Evolutionary conservation across 169 alveolate species (phyloP).

Genomic region (Eimeria praecox): DNA sequence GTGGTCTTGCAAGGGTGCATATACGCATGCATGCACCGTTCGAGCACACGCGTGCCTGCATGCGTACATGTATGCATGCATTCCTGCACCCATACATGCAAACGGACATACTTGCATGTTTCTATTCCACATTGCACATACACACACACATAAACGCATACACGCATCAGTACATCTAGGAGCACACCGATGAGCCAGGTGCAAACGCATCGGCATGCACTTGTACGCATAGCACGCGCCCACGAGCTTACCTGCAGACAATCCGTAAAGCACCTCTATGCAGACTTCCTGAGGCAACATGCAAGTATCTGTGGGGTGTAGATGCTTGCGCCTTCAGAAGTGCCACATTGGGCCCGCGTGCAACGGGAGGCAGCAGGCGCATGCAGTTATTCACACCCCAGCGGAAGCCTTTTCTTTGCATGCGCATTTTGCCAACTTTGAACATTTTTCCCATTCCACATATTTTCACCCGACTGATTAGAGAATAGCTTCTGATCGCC

Average conservation of each 20-base stretch:
- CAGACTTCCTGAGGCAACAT: neutral
- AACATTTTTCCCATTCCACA: neutral
- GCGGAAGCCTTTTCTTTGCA: neutral
- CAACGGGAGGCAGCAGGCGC: neutral
- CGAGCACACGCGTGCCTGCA: conserved; percentile 5
- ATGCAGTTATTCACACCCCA: neutral
- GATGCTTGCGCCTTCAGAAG: neutral
- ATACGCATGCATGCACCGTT: neutral
- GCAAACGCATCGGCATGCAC: neutral
- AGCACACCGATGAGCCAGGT: neutral
- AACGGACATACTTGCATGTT: neutral
- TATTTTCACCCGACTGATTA: too few relatives aligned
- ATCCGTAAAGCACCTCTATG: neutral
- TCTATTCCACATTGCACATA: too few relatives aligned
- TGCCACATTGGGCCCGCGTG: neutral
- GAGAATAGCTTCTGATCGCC: neutral
- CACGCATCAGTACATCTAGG: neutral
- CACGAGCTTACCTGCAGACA: neutral
- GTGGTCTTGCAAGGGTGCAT: neutral
- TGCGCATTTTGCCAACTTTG: neutral
- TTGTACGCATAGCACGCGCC: neutral
- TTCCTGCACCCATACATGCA: neutral
- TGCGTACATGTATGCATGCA: neutral
- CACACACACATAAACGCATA: neutral
- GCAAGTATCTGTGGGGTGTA: neutral